Evolutionary conservation across 768 basidiomycete genomes (phyloP), one percentile per base, ranked within the genome.

Genomic region (Coprinopsis strossmayeri): DNA sequence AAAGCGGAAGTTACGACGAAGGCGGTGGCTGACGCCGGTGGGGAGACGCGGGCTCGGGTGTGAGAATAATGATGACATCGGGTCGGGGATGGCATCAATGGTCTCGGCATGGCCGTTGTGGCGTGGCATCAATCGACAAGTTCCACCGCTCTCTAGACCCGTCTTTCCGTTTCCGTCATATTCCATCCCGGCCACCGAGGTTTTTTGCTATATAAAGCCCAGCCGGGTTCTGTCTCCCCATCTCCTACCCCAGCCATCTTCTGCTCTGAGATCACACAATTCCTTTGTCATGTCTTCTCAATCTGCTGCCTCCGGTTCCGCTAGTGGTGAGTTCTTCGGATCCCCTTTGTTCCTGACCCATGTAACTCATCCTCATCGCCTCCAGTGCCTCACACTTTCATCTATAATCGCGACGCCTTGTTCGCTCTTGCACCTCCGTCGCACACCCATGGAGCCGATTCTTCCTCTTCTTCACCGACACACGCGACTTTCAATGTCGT

Each of bases 391-490:
- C 53, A n/a, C 48, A 10, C 51, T 23, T 52, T 41, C 40, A 56
- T 61, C 39, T 65, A 66, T 52, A 55, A 58, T 9, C 54, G 55
- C 5, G 59, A 62, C 32, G 47, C 40, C 4, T 48, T 66, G 9
- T 46, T 66, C 15, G 57, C 57, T 17, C 58, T 68, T 34, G 56
- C 62, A 37, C 41, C 42, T 38, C 43, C 34, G 9, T 20, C 20
- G 15, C 35, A 25, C 42, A 27, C 11, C n/a, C 43, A 45, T 18
- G 43, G 43, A 13, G n/a, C 26, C 3, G 24, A 45, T 37, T 38
- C 40, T 35, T 20, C 35, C 45, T 45, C 47, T 25, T 21, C 35
- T 39, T 21, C 15, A 30, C 20, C 18, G 18, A 18, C 9, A 5
- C 40, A 24, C 9, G 5, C 23, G 9, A 42, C 11, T 7, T 9